Evolutionary conservation across 805 yeast species (phyloP), one percentile per base, ranked within the genome.

Genomic region (Blastobotrys chiropterorum): DNA sequence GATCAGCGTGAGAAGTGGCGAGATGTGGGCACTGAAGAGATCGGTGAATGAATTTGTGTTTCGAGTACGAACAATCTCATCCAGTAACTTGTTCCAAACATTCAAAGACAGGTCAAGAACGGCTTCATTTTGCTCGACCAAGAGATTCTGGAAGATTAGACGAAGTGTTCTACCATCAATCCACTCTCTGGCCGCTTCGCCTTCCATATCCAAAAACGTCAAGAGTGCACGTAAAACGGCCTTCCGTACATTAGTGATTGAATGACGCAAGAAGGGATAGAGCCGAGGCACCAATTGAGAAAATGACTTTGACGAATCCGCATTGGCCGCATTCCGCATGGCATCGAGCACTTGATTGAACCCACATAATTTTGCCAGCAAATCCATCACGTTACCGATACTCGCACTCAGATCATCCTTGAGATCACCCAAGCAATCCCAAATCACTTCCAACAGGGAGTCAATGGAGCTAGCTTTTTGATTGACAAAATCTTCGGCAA

Each of bases 301-400:
- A 61, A 92, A 86, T 1, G 90, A 79, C 64, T 78, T 74, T 39
- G 66, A 56, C 3, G 76, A 71, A 55, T 78, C 75, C 13, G 70
- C 68, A 1, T 62, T 55, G 2, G 94, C 86, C 55, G 80, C 79
- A 19, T 73, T 70, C 59, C 83, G 85, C 74, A 94, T 79, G 21
- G 83, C 76, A 8, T 81, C 83, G 40, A 90, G 71, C 3, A 90
- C 96, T 62, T 82, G 82, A 1, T 81, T 78, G 67, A 85, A 90
- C 4, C 90, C 79, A 65, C 97, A 94, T 47, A 94, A 73, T 59
- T 85, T 87, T 1, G 97, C 90, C 50, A 94, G 74, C 19, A 94
- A 71, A 67, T 94, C 97, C 97, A 94, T 90, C 1, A 94, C 94
- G 1, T 95, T 86, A 38, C 98, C 97, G 44, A 94, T 89, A 2